Conservation (phyloP, 352 stramenopile species). For the Globisporangium cederbergense region DNA sequence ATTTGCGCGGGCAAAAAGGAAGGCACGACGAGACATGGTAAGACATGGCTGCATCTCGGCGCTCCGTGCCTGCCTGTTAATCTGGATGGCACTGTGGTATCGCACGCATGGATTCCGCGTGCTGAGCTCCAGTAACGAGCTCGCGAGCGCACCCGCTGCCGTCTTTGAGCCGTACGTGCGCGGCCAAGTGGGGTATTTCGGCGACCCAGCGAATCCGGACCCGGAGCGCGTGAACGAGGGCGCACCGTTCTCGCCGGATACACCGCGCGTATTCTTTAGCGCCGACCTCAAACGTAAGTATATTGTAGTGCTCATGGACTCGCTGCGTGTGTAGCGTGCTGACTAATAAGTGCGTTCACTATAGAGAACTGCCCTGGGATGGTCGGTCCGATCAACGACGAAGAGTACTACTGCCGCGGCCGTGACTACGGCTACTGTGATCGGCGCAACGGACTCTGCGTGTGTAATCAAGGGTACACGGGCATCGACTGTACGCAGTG, state of each 20-base stretch:
- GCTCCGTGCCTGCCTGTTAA: not conserved
- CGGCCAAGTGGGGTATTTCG: conserved; percentile 81
- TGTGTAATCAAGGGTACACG: conserved; percentile 93
- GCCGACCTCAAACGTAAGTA: conserved; percentile 35
- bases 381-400: conserved; percentile 84
- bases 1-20: not conserved
- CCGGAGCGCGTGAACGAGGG: conserved; percentile 86
- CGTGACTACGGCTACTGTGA: conserved; percentile 94
- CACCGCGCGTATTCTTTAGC: conserved; percentile 51
- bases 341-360: not conserved
- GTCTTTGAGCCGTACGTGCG: conserved; percentile 82
- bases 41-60: not conserved
- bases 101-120: conserved; percentile 27
- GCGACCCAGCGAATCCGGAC: conserved; percentile 62
- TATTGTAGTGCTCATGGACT: not conserved
- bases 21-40: not conserved
- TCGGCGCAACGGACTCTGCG: conserved; percentile 88
- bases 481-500: conserved; percentile 89
- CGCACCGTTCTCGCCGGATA: conserved; percentile 67
- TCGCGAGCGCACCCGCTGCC: conserved; percentile 26
- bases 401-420: conserved; percentile 90
- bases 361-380: conserved; percentile 76
- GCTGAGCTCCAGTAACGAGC: conserved; percentile 32
- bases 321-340: not conserved
- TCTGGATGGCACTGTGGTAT: not conserved